Conservation (phyloP, 805 yeast species). For the Candida schatavii region DNA sequence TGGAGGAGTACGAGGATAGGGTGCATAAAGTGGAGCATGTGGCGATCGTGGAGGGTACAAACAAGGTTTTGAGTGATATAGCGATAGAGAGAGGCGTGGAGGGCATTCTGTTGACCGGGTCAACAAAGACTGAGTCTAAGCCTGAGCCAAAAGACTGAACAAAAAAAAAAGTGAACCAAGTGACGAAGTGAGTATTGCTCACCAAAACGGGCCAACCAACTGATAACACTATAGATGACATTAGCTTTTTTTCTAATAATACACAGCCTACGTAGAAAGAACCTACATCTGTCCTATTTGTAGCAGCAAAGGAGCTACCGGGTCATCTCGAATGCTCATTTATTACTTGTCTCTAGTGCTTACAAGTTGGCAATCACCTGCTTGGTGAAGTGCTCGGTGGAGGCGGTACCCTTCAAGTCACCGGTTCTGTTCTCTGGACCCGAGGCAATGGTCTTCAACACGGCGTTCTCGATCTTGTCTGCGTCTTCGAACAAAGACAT, state of each 20-base stretch:
- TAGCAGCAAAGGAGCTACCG: too few species aligned
- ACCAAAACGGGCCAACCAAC: too few species aligned
- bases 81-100: not conserved
- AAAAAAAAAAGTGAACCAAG: too few species aligned
- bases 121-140: too few species aligned
- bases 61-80: slow-evolving; percentile 49
- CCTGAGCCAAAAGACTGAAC: too few species aligned
- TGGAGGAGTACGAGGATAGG: slow-evolving; percentile 76
- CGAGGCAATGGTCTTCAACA: slow-evolving; percentile 84
- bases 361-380: slow-evolving; percentile 80
- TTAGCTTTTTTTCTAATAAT: too few species aligned
- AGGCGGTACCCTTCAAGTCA: slow-evolving; percentile 90
- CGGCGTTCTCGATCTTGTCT: slow-evolving; percentile 83
- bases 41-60: slow-evolving; percentile 92
- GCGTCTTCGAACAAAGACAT: slow-evolving; percentile 87
- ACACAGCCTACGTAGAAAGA: too few species aligned
- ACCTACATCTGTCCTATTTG: not conserved
- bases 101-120: too few species aligned
- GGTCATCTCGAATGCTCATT: slow-evolving; percentile 1
- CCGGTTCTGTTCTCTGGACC: slow-evolving; percentile 96
- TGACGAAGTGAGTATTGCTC: too few species aligned
- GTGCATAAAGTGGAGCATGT: slow-evolving; percentile 83
- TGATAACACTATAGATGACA: too few species aligned
- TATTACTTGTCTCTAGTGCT: too few species aligned
- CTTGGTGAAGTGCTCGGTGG: slow-evolving; percentile 87